A percentile compares a stretch with the other conserved stretches of the same genome.
Evolutionary conservation across 139 green algal genomes (phyloP).

Genomic region (Coelastrella sp.): DNA sequence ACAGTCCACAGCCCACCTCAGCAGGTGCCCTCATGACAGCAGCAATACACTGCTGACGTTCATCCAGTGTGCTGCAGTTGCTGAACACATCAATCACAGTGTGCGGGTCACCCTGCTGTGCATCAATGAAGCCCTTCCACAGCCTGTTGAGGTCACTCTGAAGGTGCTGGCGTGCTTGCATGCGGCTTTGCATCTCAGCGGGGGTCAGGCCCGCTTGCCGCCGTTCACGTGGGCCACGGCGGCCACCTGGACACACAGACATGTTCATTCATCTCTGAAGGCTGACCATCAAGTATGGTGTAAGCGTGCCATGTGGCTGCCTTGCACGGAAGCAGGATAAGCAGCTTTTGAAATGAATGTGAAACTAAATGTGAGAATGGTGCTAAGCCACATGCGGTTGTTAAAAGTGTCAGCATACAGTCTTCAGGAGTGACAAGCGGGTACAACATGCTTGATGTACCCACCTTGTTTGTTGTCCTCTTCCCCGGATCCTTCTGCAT

Average conservation of each 20-base stretch:
- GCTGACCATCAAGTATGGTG: no score
- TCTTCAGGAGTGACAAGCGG: no score
- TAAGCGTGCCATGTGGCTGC: no score
- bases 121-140: slow-evolving; percentile 5
- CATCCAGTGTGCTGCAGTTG: slow-evolving; percentile 24
- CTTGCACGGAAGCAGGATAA: no score
- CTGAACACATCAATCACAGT: slow-evolving; percentile 24
- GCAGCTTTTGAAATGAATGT: no score
- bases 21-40: neutral
- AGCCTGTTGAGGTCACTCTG: neutral
- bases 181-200: slow-evolving; percentile 7
- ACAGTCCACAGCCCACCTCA: no score
- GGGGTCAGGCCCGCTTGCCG: neutral
- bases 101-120: neutral
- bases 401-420: no score
- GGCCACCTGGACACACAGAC: no score
- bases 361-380: no score
- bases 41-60: neutral
- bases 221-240: neutral
- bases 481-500: neutral
- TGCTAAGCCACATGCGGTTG: no score
- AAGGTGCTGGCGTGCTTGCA: slow-evolving; percentile 10
- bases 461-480: neutral
- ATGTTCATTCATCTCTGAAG: no score
- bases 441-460: no score